Evolutionary conservation across 768 basidiomycete species (phyloP).

Genomic region (Lentinula guzmanii): DNA sequence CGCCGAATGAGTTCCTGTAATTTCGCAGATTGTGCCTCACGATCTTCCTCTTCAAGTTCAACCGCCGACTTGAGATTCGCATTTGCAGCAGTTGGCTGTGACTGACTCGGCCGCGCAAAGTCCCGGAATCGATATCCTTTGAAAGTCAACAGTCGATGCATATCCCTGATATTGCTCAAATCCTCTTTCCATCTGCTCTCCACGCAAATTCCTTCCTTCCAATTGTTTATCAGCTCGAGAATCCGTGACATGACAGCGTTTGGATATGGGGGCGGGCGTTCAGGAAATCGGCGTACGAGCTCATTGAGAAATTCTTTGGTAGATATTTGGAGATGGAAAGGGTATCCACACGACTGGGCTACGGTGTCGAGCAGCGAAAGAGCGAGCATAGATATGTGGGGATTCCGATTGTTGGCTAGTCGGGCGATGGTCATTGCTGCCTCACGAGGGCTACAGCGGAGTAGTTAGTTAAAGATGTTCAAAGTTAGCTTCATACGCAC

Average conservation of each 20-base stretch:
- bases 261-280: constrained; percentile 92
- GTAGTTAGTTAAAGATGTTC: not conserved
- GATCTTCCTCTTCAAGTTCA: constrained; percentile 93
- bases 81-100: constrained; percentile 23
- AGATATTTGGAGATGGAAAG: constrained; percentile 92
- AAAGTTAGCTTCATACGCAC: constrained; percentile 36
- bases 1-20: constrained; percentile 97
- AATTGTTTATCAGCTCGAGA: constrained; percentile 84
- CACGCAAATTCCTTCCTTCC: constrained; percentile 91
- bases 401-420: constrained; percentile 88
- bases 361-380: constrained; percentile 86
- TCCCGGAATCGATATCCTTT: constrained; percentile 86
- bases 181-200: constrained; percentile 95
- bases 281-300: constrained; percentile 95
- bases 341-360: constrained; percentile 93
- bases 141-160: constrained; percentile 91
- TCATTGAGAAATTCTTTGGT: constrained; percentile 99
- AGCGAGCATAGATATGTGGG: constrained; percentile 83
- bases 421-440: constrained; percentile 81
- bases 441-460: constrained; percentile 69
- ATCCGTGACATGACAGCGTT: constrained; percentile 94
- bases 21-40: constrained; percentile 93
- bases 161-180: constrained; percentile 93
- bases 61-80: constrained; percentile 91
- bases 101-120: constrained; percentile 19